phyloP scores from a whole-genome alignment of 306 rosid genomes.

The Nissolia schottii region DNA sequence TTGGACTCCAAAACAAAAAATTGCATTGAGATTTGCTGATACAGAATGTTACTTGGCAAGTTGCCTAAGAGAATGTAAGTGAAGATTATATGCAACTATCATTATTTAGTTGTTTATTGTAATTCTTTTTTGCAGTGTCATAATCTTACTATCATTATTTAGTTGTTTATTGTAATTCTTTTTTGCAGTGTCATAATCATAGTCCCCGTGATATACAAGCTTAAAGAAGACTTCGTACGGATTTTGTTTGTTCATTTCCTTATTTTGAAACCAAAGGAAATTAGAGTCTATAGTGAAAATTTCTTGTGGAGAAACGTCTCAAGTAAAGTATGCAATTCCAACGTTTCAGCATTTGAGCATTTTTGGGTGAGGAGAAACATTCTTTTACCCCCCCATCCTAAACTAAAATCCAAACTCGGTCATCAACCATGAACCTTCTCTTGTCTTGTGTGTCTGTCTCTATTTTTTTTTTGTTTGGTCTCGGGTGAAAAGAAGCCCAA shows the following conservation, averaged over 20 bases:
- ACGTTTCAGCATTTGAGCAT: no score
- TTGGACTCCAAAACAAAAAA: background rate
- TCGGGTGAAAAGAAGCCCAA: no score
- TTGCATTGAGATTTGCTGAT: background rate
- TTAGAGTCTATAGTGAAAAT: background rate
- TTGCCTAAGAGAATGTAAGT: background rate
- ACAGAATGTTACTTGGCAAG: background rate
- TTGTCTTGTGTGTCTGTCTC: no score
- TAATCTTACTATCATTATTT: background rate
- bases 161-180: slow-evolving; percentile 8
- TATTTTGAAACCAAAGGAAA: background rate
- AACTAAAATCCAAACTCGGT: no score
- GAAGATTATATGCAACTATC: background rate
- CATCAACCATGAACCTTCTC: no score
- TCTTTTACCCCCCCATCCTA: no score
- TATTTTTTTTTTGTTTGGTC: no score
- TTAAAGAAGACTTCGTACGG: background rate
- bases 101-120: background rate
- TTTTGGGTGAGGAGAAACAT: no score
- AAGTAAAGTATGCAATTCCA: no score
- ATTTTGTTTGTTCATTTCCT: background rate
- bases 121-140: background rate
- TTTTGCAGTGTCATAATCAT: background rate
- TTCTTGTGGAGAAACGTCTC: no score
- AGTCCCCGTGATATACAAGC: background rate